These are phyloP conservation scores for Phytopythium ostracodes DNA, from an alignment of 352 stramenopile genomes.

Conservation along the genomic window DNA sequence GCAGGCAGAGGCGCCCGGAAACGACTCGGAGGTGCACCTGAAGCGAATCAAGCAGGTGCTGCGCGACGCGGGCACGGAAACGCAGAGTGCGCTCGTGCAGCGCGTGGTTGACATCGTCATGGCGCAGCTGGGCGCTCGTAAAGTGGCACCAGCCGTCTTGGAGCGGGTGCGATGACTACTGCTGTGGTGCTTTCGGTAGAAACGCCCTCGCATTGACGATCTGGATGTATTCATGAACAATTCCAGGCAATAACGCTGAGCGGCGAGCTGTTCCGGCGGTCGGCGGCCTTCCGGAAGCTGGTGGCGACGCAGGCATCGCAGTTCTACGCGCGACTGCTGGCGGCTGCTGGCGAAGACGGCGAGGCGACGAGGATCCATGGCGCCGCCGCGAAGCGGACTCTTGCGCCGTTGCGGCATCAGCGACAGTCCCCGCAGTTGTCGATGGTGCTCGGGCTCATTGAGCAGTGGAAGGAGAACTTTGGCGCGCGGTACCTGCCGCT, in stretches of 20 bases:
- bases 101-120: not conserved
- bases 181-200: not conserved
- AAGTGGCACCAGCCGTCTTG: not conserved
- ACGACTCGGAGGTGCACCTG: not conserved
- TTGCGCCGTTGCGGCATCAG: slow-evolving; percentile 3
- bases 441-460: slow-evolving; percentile 43
- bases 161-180: not conserved
- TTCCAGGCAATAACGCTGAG: slow-evolving; percentile 30
- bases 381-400: not conserved
- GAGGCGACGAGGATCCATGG: not conserved
- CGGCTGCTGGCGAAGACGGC: slow-evolving; percentile 36
- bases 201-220: not conserved
- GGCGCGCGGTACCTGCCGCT: slow-evolving; percentile 50
- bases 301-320: slow-evolving; percentile 31
- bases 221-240: not conserved
- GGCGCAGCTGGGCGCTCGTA: not conserved
- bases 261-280: slow-evolving; percentile 56
- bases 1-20: not conserved
- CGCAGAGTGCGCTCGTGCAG: not conserved
- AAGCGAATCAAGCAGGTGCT: slow-evolving; percentile 10
- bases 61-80: not conserved
- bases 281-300: slow-evolving; percentile 39
- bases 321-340: slow-evolving; percentile 49
- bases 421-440: slow-evolving; percentile 20
- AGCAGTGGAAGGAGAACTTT: slow-evolving; percentile 60